Base-by-base conservation (phyloP, 106 monocot genomes). In the Dendrobium chrysotoxum region DNA sequence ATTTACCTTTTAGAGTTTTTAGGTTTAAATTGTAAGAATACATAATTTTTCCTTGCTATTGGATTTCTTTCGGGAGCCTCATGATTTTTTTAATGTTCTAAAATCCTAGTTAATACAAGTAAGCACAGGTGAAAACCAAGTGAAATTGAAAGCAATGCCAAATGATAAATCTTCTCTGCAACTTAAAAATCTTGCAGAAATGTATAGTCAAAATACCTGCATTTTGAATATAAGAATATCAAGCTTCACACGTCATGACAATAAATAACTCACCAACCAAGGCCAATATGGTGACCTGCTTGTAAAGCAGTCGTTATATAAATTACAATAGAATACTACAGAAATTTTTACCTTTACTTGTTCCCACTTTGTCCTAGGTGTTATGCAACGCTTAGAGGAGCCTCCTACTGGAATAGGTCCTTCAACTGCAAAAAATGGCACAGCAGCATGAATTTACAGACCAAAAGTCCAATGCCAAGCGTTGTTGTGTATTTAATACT, bases 301-400 rank as follows among this genome's bases (percentile, higher is more conserved):
- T 23, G 61, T 31, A 70, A 70, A 70, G 31, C 70, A 70, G 10
- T 6, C 0, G 2, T 15, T 35, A 31, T 35, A 70, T 70, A 8
- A 70, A 70, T 31, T 70, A 30, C 31, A 9, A 30, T 5, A 30
- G 10, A 70, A 12, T 70, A 70, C 7, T 54, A 21, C 40, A 21
- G 13, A 53, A 55, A 25, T 55, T 58, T 40, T 75, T 84, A 94
- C 94, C 90, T 97, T 94, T 58, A 97, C 97, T 92, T 94, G 94
- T 58, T 97, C 97, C 97, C 97, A 97, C 64, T 94, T 97, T 79
- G 94, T 92, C 81, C 83, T 84, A 31, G 91, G 89, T 26, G 92
- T 91, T 64, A 97, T 97, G 79, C 88, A 85, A 78, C 76, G 72
- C 40, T 88, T 92, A 7, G 89, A 28, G 75, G 83, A 45, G 78